phyloP scores from a whole-genome alignment of 208 protist species.

The Crithidia fasciculata region DNA sequence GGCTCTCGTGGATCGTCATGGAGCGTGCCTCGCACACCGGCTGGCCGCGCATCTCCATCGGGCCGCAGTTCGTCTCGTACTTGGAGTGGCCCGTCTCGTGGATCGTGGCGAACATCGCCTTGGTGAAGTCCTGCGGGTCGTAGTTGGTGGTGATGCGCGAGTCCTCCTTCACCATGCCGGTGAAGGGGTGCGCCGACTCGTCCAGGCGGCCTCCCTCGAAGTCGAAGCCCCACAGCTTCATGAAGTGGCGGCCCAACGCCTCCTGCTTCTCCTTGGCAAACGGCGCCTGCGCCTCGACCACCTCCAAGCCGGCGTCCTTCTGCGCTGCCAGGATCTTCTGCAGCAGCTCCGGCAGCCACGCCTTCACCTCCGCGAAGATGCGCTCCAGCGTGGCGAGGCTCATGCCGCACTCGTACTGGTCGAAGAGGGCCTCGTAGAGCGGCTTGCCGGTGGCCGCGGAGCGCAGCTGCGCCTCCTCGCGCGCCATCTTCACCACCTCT shows the following conservation, averaged over 20 bases:
- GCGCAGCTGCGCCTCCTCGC: constrained; percentile 61
- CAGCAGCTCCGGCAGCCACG: constrained; percentile 77
- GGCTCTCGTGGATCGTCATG: constrained; percentile 83
- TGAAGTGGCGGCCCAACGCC: constrained; percentile 50
- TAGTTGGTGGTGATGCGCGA: constrained; percentile 87
- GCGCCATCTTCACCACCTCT: constrained; percentile 63
- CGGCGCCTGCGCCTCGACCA: constrained; percentile 39
- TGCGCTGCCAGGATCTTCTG: constrained; percentile 58
- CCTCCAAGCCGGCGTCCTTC: constrained; percentile 24
- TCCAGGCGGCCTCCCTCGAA: constrained; percentile 85
- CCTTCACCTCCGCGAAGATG: constrained; percentile 74
- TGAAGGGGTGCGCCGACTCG: constrained; percentile 88
- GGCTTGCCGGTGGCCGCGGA: constrained; percentile 39
- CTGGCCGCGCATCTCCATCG: constrained; percentile 53
- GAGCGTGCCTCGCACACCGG: constrained; percentile 69
- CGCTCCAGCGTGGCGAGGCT: constrained; percentile 55
- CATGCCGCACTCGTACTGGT: constrained; percentile 84
- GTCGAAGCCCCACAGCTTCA: constrained; percentile 78
- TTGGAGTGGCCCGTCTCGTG: constrained; percentile 90
- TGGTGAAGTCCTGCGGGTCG: constrained; percentile 40
- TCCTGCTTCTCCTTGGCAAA: constrained; percentile 64
- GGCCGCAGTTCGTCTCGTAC: constrained; percentile 86
- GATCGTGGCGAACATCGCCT: constrained; percentile 68
- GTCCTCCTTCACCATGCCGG: constrained; percentile 76
- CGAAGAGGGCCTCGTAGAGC: constrained; percentile 79